phyloP scores from a whole-genome alignment of 148 eudicot species.

The Bassia scoparia region DNA sequence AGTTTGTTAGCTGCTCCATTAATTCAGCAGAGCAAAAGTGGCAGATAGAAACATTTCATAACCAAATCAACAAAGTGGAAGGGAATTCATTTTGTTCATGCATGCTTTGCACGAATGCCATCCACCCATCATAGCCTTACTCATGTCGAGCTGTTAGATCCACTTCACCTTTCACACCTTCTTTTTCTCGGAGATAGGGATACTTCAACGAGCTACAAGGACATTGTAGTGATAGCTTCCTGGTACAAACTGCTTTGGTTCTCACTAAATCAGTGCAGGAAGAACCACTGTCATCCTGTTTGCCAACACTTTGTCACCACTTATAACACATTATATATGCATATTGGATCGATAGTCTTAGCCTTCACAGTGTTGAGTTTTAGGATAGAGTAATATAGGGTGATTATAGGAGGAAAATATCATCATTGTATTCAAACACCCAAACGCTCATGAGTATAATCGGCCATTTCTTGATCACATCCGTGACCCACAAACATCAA shows the following conservation, averaged over 20 bases:
- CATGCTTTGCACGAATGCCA: too few species aligned
- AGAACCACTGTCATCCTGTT: background rate
- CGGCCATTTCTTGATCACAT: background rate
- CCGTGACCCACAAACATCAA: background rate
- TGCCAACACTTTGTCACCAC: background rate
- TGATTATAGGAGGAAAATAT: background rate
- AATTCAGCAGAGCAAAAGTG: too few species aligned
- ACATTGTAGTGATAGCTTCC: background rate
- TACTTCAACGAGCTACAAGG: background rate
- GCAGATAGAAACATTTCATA: too few species aligned
- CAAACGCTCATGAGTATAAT: background rate
- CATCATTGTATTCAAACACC: background rate
- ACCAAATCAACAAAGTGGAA: too few species aligned
- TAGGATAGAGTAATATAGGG: background rate
- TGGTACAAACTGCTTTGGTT: background rate
- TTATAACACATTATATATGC: background rate
- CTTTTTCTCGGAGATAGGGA: background rate
- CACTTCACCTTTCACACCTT: background rate
- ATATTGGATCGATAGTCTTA: background rate
- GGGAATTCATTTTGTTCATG: too few species aligned
- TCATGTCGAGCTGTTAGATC: background rate
- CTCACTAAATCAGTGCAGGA: background rate
- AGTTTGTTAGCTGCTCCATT: too few species aligned
- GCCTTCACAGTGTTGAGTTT: background rate
- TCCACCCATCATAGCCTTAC: background rate